Conservation (phyloP, 2,329 filamentous ascomycete species). For the Penicillium sp. region DNA sequence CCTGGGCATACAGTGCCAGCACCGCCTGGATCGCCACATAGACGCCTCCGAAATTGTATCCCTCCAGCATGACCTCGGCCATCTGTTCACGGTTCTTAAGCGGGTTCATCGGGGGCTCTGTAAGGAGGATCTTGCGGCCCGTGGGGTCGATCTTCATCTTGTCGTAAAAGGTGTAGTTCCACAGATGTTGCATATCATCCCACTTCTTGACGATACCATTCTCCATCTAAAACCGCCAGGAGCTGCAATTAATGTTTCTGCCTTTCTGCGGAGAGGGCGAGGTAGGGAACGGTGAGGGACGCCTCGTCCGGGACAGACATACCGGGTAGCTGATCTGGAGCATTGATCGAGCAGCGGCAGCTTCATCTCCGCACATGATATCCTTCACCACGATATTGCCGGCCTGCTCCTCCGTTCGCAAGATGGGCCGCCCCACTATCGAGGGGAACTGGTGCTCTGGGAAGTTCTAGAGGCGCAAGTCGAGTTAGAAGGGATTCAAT, state of each 20-base stretch:
- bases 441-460: slow-evolving; percentile 98
- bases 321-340: slow-evolving; percentile 95
- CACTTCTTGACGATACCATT: slow-evolving; percentile 99
- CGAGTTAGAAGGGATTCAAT: slow-evolving; percentile 7
- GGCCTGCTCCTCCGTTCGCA: slow-evolving; percentile 89
- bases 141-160: slow-evolving; percentile 90
- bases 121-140: slow-evolving; percentile 94
- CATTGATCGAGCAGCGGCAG: slow-evolving; percentile 90
- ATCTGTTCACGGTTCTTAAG: slow-evolving; percentile 95
- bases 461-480: slow-evolving; percentile 66
- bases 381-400: slow-evolving; percentile 76
- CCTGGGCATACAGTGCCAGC: slow-evolving; percentile 91
- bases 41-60: slow-evolving; percentile 91
- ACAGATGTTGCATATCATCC: slow-evolving; percentile 99
- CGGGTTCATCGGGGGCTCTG: slow-evolving; percentile 96
- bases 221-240: slow-evolving; percentile 65
- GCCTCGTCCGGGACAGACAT: slow-evolving; percentile 32
- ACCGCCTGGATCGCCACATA: slow-evolving; percentile 98
- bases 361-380: slow-evolving; percentile 99
- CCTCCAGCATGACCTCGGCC: slow-evolving; percentile 99
- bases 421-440: slow-evolving; percentile 94
- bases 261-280: slow-evolving; percentile 3
- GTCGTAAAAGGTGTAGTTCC: slow-evolving; percentile 98
- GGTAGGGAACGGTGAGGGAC: slow-evolving; percentile 13
- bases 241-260: slow-evolving; percentile 18